phyloP scores from a whole-genome alignment of 352 stramenopile genomes.

The Pythium brachiatum region DNA sequence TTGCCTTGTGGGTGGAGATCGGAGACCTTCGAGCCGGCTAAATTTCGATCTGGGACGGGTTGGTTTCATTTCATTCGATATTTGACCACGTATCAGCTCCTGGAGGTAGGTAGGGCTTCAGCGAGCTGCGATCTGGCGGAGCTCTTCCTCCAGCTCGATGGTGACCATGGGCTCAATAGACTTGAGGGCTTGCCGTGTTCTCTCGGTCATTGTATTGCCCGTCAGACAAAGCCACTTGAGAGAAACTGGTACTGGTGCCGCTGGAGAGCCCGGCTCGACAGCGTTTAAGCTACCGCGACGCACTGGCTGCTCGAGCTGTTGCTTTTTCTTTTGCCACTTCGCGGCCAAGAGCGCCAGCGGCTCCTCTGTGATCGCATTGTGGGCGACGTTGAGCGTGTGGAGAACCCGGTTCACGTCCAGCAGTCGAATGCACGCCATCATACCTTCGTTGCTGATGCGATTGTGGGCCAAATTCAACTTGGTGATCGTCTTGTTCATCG shows the following conservation, averaged over 20 bases:
- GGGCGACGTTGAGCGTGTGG: constrained; percentile 64
- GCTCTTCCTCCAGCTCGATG: constrained; percentile 49
- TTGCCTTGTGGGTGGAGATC: not conserved
- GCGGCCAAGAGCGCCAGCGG: constrained; percentile 42
- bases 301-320: not conserved
- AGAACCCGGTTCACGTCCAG: constrained; percentile 55
- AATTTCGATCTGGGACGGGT: not conserved
- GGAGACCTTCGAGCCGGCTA: constrained; percentile 10
- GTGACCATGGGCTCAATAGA: constrained; percentile 30
- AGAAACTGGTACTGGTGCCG: constrained; percentile 12
- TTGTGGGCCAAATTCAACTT: constrained; percentile 65
- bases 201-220: constrained; percentile 62
- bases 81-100: constrained; percentile 10
- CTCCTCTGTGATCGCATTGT: constrained; percentile 78
- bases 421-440: constrained; percentile 55
- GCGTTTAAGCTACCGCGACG: not conserved
- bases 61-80: not conserved
- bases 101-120: constrained; percentile 6
- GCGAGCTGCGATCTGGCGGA: constrained; percentile 14
- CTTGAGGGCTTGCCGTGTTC: constrained; percentile 33
- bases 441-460: constrained; percentile 67
- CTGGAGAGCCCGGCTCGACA: not conserved
- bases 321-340: constrained; percentile 28
- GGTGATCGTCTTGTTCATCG: constrained; percentile 50
- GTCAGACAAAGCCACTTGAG: constrained; percentile 59